Evolutionary conservation across 169 alveolate species (phyloP), one percentile per base, ranked within the genome.

Genomic region (Cryptosporidium ubiquitum): DNA sequence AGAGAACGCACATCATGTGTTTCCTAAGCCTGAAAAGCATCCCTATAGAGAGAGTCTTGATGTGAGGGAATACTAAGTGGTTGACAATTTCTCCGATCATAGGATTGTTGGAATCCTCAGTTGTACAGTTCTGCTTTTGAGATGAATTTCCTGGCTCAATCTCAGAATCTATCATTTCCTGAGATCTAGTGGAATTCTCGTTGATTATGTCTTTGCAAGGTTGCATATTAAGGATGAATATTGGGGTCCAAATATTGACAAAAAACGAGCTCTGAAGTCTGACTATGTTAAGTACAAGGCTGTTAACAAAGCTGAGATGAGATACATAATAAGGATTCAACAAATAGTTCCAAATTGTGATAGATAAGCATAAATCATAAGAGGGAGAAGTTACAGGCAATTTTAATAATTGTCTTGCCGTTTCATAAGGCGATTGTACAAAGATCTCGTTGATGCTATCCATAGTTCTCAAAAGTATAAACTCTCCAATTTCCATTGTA

Each of bases 321-420:
- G 10, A 44, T 23, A 47, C 49, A 44, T 58, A 61, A 42, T 39
- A 79, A 18, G 89, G 89, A 64, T 79, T 79, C 5, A 79, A 26
- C 23, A 79, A 47, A 9, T 60, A 58, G 37, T 79, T 79, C 89
- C 89, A 79, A 31, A 79, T 61, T 3, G 79, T 42, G 18, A 79
- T 61, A 3, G 89, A 61, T 12, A 79, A 29, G 39, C 89, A 79
- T 5, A 79, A 9, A 61, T 79, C 89, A 64, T 79, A 79, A 20
- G 89, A 79, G 5, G 79, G 26, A 23, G 89, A 20, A 12, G 61
- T 79, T 3, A 79, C 51, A 3, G 89, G 89, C 23, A 79, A 12
- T 29, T 79, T 79, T 42, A 79, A 47, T 42, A 79, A 18, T 61
- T 79, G 89, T 16, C 89, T 68, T 23, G 89, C 89, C 37, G 89